phyloP scores from a whole-genome alignment of 768 basidiomycete genomes.

The Phylloporus arenicola region DNA sequence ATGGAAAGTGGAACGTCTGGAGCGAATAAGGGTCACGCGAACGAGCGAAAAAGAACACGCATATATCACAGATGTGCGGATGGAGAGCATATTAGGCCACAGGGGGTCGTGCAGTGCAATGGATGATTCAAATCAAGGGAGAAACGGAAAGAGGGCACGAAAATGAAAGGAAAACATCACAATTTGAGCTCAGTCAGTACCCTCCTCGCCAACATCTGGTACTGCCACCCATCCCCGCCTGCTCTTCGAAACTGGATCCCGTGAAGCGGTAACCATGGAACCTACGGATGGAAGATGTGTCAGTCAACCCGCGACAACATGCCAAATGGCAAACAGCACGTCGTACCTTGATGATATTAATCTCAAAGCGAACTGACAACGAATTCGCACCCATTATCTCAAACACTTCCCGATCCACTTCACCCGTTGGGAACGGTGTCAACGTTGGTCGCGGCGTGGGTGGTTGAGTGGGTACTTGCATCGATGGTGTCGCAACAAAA shows the following conservation, averaged over 20 bases:
- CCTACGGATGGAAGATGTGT: conserved; percentile 39
- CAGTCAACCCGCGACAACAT: background rate
- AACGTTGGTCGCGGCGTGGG: conserved; percentile 36
- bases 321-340: background rate
- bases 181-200: conserved; percentile 86
- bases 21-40: background rate
- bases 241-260: conserved; percentile 93
- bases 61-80: conserved; percentile 20
- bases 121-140: background rate
- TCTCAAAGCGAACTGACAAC: conserved; percentile 90
- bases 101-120: conserved; percentile 8
- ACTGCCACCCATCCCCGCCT: conserved; percentile 93
- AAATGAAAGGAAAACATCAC: conserved; percentile 33
- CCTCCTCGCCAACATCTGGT: conserved; percentile 89
- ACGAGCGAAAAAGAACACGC: conserved; percentile 1
- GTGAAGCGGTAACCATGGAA: conserved; percentile 88
- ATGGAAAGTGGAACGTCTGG: background rate
- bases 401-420: conserved; percentile 62
- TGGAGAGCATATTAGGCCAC: conserved; percentile 21
- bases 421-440: conserved; percentile 58
- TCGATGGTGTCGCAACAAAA: conserved; percentile 36
- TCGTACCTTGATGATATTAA: conserved; percentile 89
- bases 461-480: conserved; percentile 7
- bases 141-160: background rate
- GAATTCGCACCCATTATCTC: conserved; percentile 71